Percentiles rank a stretch among this genome's conserved stretches.
Conservation (phyloP, 2,329 filamentous ascomycete species). For the Fusarium sp. region DNA sequence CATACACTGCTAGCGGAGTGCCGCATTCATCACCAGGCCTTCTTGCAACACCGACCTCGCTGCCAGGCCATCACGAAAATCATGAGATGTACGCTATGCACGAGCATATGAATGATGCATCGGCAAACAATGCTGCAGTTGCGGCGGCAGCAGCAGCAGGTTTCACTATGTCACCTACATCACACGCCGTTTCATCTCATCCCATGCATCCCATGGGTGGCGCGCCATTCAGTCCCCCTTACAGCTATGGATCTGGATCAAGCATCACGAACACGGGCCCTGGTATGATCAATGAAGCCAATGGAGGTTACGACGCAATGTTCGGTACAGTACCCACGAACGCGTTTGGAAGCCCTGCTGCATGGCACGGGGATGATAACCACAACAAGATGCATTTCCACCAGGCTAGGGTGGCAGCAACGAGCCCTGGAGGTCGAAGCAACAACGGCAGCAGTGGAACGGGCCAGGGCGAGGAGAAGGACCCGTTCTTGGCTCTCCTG, state of each 20-base stretch:
- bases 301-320: conserved; percentile 68
- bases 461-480: conserved; percentile 74
- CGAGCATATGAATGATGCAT: conserved; percentile 53
- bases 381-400: conserved; percentile 41
- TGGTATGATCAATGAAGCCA: conserved; percentile 50
- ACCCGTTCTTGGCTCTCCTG: conserved; percentile 82
- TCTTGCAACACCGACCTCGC: conserved; percentile 56
- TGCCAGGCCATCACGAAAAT: conserved; percentile 54
- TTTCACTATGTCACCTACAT: conserved; percentile 50
- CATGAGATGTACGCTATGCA: conserved; percentile 53
- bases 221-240: conserved; percentile 59
- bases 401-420: conserved; percentile 40
- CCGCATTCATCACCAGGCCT: conserved; percentile 58
- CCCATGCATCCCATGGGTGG: conserved; percentile 52
- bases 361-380: conserved; percentile 62
- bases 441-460: conserved; percentile 65
- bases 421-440: conserved; percentile 63
- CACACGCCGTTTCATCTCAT: conserved; percentile 37
- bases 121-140: conserved; percentile 53
- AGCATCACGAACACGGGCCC: conserved; percentile 48
- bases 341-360: conserved; percentile 64
- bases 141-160: conserved; percentile 56
- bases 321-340: conserved; percentile 69
- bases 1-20: conserved; percentile 50
- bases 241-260: conserved; percentile 55